A percentile compares a stretch with the other conserved stretches of the same genome.
These are phyloP conservation scores for Drechslerella coelobrocha DNA, from an alignment of 2,329 filamentous ascomycete species.

Conservation along the genomic window DNA sequence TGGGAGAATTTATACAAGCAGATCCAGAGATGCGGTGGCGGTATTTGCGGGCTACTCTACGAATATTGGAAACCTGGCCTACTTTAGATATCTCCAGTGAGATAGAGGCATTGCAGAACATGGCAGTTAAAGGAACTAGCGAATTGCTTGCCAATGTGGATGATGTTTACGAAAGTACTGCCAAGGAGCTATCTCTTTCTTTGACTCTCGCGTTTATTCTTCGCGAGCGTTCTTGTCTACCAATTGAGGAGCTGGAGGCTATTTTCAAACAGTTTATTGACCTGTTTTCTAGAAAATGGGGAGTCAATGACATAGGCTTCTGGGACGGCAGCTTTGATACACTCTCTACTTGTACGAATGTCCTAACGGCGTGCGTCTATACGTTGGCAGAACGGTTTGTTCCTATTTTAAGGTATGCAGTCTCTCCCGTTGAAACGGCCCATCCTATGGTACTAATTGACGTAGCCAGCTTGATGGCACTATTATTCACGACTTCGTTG, in stretches of 20 bases:
- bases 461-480: conserved; percentile 6
- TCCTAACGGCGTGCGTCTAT: background rate
- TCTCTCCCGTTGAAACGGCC: background rate
- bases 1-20: background rate
- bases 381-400: conserved; percentile 16
- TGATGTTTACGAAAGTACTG: background rate
- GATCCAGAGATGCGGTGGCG: conserved; percentile 17
- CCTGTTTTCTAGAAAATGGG: background rate
- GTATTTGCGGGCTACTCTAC: conserved; percentile 15
- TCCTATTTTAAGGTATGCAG: conserved; percentile 14
- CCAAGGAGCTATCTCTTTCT: conserved; percentile 25
- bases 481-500: conserved; percentile 13
- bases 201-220: conserved; percentile 22
- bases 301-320: background rate
- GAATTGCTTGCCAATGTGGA: background rate
- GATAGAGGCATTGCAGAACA: conserved; percentile 1
- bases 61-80: conserved; percentile 39
- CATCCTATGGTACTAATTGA: background rate
- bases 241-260: conserved; percentile 20
- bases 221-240: conserved; percentile 8
- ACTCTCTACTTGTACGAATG: conserved; percentile 1
- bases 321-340: conserved; percentile 37
- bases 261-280: conserved; percentile 13
- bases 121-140: conserved; percentile 9
- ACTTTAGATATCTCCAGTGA: background rate